Percentiles rank a stretch among this genome's conserved stretches.
These are phyloP conservation scores for Nannochloris sp. DNA, from an alignment of 139 green algal species.

Conservation along the genomic window DNA sequence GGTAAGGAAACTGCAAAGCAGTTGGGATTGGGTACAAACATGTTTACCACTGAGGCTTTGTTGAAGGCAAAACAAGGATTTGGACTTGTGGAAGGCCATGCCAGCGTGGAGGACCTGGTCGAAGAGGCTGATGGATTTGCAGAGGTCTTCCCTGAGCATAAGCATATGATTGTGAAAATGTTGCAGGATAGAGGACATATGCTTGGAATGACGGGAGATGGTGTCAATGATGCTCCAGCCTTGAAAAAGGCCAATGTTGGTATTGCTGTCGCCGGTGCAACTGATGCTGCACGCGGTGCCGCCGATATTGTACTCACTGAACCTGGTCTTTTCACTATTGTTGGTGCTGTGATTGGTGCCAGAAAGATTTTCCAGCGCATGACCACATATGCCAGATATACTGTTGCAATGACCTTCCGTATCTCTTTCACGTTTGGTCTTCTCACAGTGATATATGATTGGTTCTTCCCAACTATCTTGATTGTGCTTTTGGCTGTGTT, in stretches of 20 bases:
- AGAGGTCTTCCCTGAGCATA: constrained; percentile 84
- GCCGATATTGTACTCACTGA: constrained; percentile 73
- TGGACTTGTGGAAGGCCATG: constrained; percentile 35
- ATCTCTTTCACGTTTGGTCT: constrained; percentile 83
- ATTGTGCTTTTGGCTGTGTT: constrained; percentile 82
- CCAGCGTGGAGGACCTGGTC: constrained; percentile 50
- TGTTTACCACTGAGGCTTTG: constrained; percentile 52
- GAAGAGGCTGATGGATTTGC: constrained; percentile 74
- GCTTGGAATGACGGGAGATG: constrained; percentile 76
- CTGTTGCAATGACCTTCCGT: constrained; percentile 77
- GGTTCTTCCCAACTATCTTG: constrained; percentile 65
- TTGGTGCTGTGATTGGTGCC: constrained; percentile 60
- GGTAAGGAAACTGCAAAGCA: constrained; percentile 71
- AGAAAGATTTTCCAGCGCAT: constrained; percentile 88
- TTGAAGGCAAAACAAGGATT: constrained; percentile 41
- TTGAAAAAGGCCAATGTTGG: constrained; percentile 93
- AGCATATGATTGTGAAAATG: constrained; percentile 74
- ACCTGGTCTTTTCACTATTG: constrained; percentile 51
- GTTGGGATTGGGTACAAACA: constrained; percentile 76
- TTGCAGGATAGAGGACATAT: constrained; percentile 36
- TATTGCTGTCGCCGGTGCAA: constrained; percentile 71
- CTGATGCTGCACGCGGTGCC: constrained; percentile 69
- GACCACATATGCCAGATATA: constrained; percentile 63
- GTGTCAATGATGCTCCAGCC: constrained; percentile 90
- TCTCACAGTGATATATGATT: constrained; percentile 73